phyloP scores from a whole-genome alignment of 805 yeast genomes.

The Candida pseudofarinosa region DNA sequence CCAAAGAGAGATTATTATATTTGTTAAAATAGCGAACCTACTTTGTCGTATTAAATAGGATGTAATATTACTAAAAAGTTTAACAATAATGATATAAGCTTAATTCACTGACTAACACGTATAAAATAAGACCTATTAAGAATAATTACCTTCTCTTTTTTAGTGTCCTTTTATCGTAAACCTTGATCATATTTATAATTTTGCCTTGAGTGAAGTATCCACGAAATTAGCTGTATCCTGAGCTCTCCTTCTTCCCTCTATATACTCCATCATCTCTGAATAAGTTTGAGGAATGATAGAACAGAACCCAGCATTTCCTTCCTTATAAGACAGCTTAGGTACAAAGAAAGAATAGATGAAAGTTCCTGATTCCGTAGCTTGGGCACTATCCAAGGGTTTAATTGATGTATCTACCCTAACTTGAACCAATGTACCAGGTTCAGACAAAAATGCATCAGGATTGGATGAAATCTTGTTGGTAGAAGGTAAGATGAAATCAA shows the following conservation, averaged over 20 bases:
- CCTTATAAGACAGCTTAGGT: constrained; percentile 49
- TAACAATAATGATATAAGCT: too few species aligned
- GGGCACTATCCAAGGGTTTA: constrained; percentile 58
- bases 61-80: too few species aligned
- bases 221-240: constrained; percentile 71
- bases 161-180: too few species aligned
- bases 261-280: constrained; percentile 86
- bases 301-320: constrained; percentile 53
- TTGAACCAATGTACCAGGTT: constrained; percentile 86
- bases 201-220: constrained; percentile 25
- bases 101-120: too few species aligned
- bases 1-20: too few species aligned
- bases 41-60: too few species aligned
- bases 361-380: constrained; percentile 71
- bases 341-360: constrained; percentile 89
- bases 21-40: too few species aligned
- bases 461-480: constrained; percentile 52
- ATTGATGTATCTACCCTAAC: constrained; percentile 84
- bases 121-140: too few species aligned
- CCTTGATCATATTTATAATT: neutral
- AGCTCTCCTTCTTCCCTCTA: constrained; percentile 89
- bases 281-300: constrained; percentile 85
- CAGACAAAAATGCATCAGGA: constrained; percentile 57
- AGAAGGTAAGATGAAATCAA: constrained; percentile 52
- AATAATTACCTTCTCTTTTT: too few species aligned